These are phyloP conservation scores for Shiraia sp. DNA, from an alignment of 2,329 filamentous ascomycete species.

Conservation along the genomic window DNA sequence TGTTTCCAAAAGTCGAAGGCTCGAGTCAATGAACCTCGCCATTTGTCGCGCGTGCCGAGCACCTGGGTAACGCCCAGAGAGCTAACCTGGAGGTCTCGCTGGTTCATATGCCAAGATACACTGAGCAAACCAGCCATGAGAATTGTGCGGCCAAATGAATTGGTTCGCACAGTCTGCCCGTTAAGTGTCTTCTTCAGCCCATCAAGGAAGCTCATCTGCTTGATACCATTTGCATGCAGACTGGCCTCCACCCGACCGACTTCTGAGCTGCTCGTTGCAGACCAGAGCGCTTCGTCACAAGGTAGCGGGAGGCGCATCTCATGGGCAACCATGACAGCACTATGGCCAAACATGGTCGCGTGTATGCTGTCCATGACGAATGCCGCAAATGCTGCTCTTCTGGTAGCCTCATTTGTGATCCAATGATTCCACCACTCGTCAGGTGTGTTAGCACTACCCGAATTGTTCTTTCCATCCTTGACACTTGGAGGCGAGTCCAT, in stretches of 20 bases:
- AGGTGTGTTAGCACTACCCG: constrained; percentile 65
- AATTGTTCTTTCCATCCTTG: constrained; percentile 61
- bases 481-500: constrained; percentile 81
- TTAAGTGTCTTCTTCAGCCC: constrained; percentile 88
- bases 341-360: constrained; percentile 97
- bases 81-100: constrained; percentile 89
- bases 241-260: constrained; percentile 82
- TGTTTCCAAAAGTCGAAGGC: constrained; percentile 94
- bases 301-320: constrained; percentile 90
- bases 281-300: constrained; percentile 92
- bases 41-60: constrained; percentile 85
- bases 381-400: constrained; percentile 87
- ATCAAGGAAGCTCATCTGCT: constrained; percentile 85
- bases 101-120: constrained; percentile 97
- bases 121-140: constrained; percentile 93
- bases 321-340: constrained; percentile 94
- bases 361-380: constrained; percentile 96
- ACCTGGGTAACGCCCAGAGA: constrained; percentile 80
- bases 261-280: constrained; percentile 83
- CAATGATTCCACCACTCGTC: constrained; percentile 96
- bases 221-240: constrained; percentile 78
- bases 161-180: constrained; percentile 83
- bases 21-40: constrained; percentile 80
- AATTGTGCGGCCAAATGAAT: constrained; percentile 89
- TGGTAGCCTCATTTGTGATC: constrained; percentile 91